Conservation (phyloP, 768 basidiomycete genomes). For the Mycena floridula region DNA sequence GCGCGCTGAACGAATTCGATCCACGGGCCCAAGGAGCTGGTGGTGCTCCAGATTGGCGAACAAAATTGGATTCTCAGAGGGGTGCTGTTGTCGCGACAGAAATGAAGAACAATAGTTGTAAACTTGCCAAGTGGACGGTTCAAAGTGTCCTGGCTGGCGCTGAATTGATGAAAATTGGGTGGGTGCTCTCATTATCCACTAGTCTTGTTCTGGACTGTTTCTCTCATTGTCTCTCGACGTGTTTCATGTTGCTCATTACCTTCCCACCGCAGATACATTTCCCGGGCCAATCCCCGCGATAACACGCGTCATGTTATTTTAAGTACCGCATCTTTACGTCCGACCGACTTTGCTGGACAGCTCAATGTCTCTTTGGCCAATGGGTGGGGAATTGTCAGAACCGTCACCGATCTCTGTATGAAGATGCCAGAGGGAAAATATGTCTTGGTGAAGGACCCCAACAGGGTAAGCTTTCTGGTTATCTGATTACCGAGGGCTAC, state of each 20-base stretch:
- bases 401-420: constrained; percentile 89
- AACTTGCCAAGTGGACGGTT: constrained; percentile 95
- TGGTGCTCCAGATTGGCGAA: constrained; percentile 97
- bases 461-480: constrained; percentile 60
- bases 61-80: constrained; percentile 93
- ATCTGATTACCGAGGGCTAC: background rate
- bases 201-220: background rate
- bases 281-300: constrained; percentile 89
- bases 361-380: constrained; percentile 93
- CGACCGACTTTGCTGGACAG: constrained; percentile 89
- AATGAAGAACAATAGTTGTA: constrained; percentile 99
- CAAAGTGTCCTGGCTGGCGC: constrained; percentile 94
- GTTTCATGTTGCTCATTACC: too few species aligned
- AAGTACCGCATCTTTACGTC: constrained; percentile 91
- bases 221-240: constrained; percentile 5
- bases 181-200: constrained; percentile 20
- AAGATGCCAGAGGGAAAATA: constrained; percentile 99
- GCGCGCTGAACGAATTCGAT: constrained; percentile 97
- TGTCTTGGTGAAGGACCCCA: constrained; percentile 95
- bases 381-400: constrained; percentile 98
- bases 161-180: constrained; percentile 97
- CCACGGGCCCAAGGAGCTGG: constrained; percentile 84
- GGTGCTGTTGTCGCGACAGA: constrained; percentile 98
- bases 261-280: constrained; percentile 93
- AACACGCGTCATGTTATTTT: constrained; percentile 94